Evolutionary conservation across 345 rosid species (phyloP).

Genomic region (Crucihimalaya himalaica): DNA sequence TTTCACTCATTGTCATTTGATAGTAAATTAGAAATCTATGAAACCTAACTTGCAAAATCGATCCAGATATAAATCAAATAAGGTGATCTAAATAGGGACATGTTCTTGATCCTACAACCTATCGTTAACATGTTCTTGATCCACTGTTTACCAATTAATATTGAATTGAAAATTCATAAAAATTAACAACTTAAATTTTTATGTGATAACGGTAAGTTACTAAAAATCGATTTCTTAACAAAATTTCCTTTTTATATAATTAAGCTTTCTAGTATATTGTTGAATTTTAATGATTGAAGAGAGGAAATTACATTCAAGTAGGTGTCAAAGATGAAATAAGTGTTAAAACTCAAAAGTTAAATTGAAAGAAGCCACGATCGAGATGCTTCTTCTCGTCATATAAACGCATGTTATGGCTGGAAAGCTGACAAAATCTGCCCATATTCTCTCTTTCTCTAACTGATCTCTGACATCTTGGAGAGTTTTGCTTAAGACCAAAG

Average conservation of each 20-base stretch:
- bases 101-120: background rate
- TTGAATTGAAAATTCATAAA: background rate
- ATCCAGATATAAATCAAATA: background rate
- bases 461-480: constrained; percentile 22
- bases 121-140: background rate
- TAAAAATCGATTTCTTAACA: background rate
- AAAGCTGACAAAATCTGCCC: constrained; percentile 36
- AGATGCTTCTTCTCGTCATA: constrained; percentile 38
- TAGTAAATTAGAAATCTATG: too few relatives aligned
- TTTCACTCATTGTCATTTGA: background rate
- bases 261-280: background rate
- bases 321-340: background rate
- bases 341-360: constrained; percentile 17
- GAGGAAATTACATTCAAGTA: background rate
- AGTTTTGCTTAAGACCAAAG: constrained; percentile 42
- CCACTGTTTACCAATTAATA: too few relatives aligned
- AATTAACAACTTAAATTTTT: background rate
- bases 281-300: background rate
- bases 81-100: background rate
- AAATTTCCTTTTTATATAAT: too few relatives aligned
- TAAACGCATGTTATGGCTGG: constrained; percentile 32
- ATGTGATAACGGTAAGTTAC: background rate
- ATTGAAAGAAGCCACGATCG: constrained; percentile 30
- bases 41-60: background rate
- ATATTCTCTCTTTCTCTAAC: constrained; percentile 22